These are phyloP conservation scores for Phytophthora agathidicida DNA, from an alignment of 352 stramenopile species.

Conservation along the genomic window DNA sequence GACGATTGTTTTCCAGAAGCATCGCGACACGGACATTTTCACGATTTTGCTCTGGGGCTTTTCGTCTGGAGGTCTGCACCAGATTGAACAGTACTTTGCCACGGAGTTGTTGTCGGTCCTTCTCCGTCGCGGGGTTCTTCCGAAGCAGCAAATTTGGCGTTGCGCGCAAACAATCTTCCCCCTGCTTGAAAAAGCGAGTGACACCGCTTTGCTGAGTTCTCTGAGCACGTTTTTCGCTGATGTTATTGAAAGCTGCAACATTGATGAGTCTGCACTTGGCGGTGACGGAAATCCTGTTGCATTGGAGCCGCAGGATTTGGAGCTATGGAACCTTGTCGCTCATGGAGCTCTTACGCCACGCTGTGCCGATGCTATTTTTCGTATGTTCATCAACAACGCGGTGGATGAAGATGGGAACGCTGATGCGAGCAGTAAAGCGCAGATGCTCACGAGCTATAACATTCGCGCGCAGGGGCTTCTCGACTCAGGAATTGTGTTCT, in stretches of 20 bases:
- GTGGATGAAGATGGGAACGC: constrained; percentile 11
- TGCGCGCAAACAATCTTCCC: constrained; percentile 55
- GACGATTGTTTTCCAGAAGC: constrained; percentile 27
- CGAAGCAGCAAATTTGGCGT: constrained; percentile 56
- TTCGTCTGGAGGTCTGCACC: constrained; percentile 34
- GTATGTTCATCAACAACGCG: constrained; percentile 47
- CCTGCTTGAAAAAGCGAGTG: constrained; percentile 36
- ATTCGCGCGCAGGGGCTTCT: constrained; percentile 69
- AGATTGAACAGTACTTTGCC: constrained; percentile 67
- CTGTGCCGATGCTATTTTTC: constrained; percentile 46
- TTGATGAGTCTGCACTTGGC: constrained; percentile 43
- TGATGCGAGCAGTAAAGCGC: constrained; percentile 33
- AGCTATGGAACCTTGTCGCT: constrained; percentile 60
- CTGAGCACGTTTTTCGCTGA: constrained; percentile 72
- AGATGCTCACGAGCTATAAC: constrained; percentile 72
- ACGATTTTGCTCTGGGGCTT: constrained; percentile 44
- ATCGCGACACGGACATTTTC: constrained; percentile 48
- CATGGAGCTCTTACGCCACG: constrained; percentile 43
- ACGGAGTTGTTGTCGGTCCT: constrained; percentile 70
- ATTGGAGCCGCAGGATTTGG: constrained; percentile 30
- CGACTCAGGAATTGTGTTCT: constrained; percentile 65
- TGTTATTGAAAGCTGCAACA: constrained; percentile 57
- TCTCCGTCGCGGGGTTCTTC: constrained; percentile 56
- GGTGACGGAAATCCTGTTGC: constrained; percentile 4
- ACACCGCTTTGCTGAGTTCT: constrained; percentile 57